Evolutionary conservation across 1,284 basidiomycete genomes (phyloP).

Genomic region (Porodaedalea pini): DNA sequence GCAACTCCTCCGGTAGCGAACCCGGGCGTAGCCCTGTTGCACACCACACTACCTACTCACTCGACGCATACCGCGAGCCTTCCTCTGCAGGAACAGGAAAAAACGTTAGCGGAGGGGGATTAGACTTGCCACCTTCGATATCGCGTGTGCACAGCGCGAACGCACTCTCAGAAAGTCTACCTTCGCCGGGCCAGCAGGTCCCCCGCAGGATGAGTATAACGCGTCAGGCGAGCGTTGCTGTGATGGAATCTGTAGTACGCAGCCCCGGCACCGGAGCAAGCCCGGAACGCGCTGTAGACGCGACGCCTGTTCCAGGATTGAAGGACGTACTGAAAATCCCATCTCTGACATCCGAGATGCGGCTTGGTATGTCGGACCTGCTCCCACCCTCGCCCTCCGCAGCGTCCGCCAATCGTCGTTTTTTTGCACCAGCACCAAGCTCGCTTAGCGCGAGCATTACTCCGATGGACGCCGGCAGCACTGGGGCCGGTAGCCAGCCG

Average conservation of each 20-base stretch:
- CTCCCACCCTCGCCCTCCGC: conserved; percentile 75
- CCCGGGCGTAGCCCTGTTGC: conserved; percentile 5
- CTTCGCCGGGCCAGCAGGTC: conserved; percentile 34
- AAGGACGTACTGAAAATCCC: conserved; percentile 70
- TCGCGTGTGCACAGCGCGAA: conserved; percentile 23
- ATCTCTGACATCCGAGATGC: conserved; percentile 63
- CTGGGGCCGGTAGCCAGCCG: background rate
- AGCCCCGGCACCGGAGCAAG: conserved; percentile 43
- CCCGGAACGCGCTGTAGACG: conserved; percentile 26
- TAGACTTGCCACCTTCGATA: conserved; percentile 17
- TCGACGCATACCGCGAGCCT: conserved; percentile 14
- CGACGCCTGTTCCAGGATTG: conserved; percentile 50
- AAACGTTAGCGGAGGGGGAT: background rate
- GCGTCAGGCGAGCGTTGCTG: conserved; percentile 44
- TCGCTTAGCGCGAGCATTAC: conserved; percentile 35
- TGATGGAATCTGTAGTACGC: conserved; percentile 38
- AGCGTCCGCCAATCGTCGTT: conserved; percentile 43
- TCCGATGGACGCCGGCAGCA: background rate
- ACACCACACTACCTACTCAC: conserved; percentile 21
- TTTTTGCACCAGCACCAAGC: conserved; percentile 40
- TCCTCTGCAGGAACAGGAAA: background rate
- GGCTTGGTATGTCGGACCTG: conserved; percentile 64
- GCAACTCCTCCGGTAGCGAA: conserved; percentile 13
- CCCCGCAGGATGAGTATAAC: conserved; percentile 37
- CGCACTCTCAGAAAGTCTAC: conserved; percentile 26